Conservation (phyloP, 1,284 basidiomycete species). For the Microbotryum saponariae region DNA sequence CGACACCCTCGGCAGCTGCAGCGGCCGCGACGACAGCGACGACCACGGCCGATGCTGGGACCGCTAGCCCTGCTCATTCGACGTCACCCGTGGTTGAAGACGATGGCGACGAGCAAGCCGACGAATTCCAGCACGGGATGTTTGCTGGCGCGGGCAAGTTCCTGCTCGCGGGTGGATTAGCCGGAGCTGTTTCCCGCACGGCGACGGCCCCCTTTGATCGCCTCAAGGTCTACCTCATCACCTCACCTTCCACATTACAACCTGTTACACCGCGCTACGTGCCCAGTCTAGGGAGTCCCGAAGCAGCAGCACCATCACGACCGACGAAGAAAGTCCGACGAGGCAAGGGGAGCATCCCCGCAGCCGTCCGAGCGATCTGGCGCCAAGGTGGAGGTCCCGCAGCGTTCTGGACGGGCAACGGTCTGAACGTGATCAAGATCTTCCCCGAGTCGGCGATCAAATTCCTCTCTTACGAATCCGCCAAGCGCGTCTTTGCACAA, state of each 20-base stretch:
- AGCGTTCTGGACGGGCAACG: conserved; percentile 80
- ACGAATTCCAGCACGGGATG: conserved; percentile 30
- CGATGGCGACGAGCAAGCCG: conserved; percentile 45
- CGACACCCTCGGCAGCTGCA: background rate
- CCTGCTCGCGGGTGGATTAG: conserved; percentile 84
- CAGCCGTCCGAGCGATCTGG: conserved; percentile 70
- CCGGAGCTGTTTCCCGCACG: conserved; percentile 88
- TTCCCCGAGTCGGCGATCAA: conserved; percentile 98
- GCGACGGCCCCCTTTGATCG: conserved; percentile 97
- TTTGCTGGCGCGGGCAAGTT: conserved; percentile 65
- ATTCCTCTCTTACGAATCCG: conserved; percentile 90
- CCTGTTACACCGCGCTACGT: background rate
- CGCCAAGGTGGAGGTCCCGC: conserved; percentile 78
- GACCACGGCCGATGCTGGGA: background rate
- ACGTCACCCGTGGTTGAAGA: conserved; percentile 38
- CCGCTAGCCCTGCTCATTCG: background rate
- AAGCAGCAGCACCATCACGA: background rate
- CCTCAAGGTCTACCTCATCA: conserved; percentile 94
- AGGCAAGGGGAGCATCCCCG: conserved; percentile 51
- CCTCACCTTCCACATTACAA: conserved; percentile 45
- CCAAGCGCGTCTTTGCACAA: conserved; percentile 86
- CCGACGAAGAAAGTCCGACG: background rate
- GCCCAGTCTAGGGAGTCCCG: conserved; percentile 24
- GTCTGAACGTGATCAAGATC: conserved; percentile 72
- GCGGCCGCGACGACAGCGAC: background rate